phyloP scores from a whole-genome alignment of 345 rosid species.

The Noccaea caerulescens region DNA sequence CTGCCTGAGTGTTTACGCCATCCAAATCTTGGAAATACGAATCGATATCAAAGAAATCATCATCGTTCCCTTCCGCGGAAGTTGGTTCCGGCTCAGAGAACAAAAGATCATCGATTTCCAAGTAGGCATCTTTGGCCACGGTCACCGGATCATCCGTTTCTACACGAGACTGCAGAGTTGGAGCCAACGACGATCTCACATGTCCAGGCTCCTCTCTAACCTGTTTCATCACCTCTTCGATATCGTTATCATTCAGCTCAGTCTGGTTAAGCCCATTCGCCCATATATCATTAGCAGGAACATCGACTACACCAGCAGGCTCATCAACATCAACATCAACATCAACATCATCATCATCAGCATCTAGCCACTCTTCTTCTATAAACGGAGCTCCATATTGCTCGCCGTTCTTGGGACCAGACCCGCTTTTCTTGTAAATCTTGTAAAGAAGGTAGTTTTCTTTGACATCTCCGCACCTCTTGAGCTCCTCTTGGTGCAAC shows the following conservation, averaged over 20 bases:
- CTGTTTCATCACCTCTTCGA: conserved; percentile 55
- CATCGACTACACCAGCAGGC: conserved; percentile 31
- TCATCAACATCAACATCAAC: conserved; percentile 5
- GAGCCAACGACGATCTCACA: conserved; percentile 27
- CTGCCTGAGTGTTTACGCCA: conserved; percentile 21
- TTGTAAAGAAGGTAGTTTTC: conserved; percentile 82
- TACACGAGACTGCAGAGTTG: conserved; percentile 44
- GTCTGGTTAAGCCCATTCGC: conserved; percentile 35
- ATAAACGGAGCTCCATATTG: conserved; percentile 92
- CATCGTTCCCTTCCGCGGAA: conserved; percentile 36
- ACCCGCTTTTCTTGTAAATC: conserved; percentile 85
- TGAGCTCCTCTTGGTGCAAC: conserved; percentile 74
- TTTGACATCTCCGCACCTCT: conserved; percentile 64
- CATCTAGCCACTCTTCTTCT: conserved; percentile 83
- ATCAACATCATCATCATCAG: conserved; percentile 47
- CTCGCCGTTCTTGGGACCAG: conserved; percentile 97
- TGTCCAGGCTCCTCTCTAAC: conserved; percentile 45
- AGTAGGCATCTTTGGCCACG: conserved; percentile 56
- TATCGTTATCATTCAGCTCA: conserved; percentile 41
- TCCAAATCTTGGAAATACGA: conserved; percentile 28
- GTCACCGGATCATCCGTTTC: conserved; percentile 27
- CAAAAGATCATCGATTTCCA: conserved; percentile 79
- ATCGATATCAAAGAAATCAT: conserved; percentile 47
- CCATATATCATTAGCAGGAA: conserved; percentile 40
- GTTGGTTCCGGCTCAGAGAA: conserved; percentile 46